Evolutionary conservation across 495 filamentous ascomycete genomes (phyloP).

Genomic region (Cudoniella acicularis): DNA sequence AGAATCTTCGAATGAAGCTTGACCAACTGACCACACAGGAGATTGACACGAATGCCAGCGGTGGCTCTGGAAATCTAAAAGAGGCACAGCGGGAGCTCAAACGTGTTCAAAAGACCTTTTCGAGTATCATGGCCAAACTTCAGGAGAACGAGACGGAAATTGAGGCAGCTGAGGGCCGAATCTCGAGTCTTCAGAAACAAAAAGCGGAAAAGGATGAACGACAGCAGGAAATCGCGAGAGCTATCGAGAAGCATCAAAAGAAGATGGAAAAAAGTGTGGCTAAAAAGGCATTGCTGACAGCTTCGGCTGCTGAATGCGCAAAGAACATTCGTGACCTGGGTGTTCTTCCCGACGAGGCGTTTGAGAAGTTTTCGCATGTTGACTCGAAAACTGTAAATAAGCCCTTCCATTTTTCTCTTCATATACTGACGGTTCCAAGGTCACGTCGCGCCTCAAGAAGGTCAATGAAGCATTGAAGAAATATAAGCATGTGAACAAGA

Average conservation of each 20-base stretch:
- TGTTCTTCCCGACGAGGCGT: constrained; percentile 90
- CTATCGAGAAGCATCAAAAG: constrained; percentile 86
- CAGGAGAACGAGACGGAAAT: constrained; percentile 67
- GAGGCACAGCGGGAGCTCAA: constrained; percentile 81
- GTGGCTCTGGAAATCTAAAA: constrained; percentile 64
- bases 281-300: constrained; percentile 72
- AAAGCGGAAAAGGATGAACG: constrained; percentile 63
- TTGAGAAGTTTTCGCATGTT: constrained; percentile 80
- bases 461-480: constrained; percentile 94
- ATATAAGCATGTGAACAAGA: constrained; percentile 97
- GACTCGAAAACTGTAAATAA: constrained; percentile 64
- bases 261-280: constrained; percentile 87
- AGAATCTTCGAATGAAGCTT: constrained; percentile 78
- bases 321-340: constrained; percentile 90
- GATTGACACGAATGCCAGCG: constrained; percentile 58
- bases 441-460: constrained; percentile 84
- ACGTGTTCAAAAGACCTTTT: constrained; percentile 59
- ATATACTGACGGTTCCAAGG: constrained; percentile 35
- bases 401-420: constrained; percentile 1
- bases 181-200: constrained; percentile 58
- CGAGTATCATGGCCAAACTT: constrained; percentile 61
- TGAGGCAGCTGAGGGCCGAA: constrained; percentile 56
- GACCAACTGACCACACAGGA: constrained; percentile 82
- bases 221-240: constrained; percentile 70
- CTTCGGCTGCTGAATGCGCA: constrained; percentile 72